These are phyloP conservation scores for Boletus fagicola DNA, from an alignment of 768 basidiomycete species.

Conservation along the genomic window DNA sequence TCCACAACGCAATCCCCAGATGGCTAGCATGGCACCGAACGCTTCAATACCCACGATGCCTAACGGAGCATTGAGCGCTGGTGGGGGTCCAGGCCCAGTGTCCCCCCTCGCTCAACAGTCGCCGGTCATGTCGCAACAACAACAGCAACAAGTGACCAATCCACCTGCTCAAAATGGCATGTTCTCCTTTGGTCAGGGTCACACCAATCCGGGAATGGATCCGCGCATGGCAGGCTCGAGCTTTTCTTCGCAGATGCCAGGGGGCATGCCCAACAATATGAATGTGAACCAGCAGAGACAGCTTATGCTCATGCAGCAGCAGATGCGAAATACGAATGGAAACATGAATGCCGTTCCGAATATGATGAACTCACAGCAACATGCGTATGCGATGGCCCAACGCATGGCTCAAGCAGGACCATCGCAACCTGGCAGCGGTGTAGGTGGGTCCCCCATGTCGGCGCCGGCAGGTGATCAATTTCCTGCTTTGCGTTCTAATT, in stretches of 20 bases:
- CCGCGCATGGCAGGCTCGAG: constrained; percentile 31
- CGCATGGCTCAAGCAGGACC: constrained; percentile 43
- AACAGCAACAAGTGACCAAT: constrained; percentile 28
- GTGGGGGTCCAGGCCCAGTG: constrained; percentile 29
- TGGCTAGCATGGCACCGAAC: constrained; percentile 32
- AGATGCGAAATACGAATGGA: constrained; percentile 29
- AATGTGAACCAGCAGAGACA: constrained; percentile 45
- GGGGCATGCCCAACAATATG: constrained; percentile 28
- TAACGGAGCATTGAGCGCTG: constrained; percentile 24
- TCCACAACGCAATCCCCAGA: constrained; percentile 29
- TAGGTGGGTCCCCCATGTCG: constrained; percentile 44
- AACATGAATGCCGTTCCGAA: constrained; percentile 25
- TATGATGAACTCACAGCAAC: constrained; percentile 36
- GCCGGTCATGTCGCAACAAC: constrained; percentile 30
- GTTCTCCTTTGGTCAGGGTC: constrained; percentile 30
- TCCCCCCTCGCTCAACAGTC: constrained; percentile 32
- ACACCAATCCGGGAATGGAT: constrained; percentile 27
- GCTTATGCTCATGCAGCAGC: constrained; percentile 41
- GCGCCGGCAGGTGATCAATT: constrained; percentile 41
- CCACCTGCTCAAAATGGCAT: constrained; percentile 32
- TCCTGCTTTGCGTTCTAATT: constrained; percentile 55
- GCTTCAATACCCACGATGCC: constrained; percentile 25
- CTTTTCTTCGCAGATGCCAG: constrained; percentile 31
- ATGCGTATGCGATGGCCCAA: constrained; percentile 41
- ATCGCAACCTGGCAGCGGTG: constrained; percentile 27